These are phyloP conservation scores for Agaricus bisporus DNA, from an alignment of 768 basidiomycete species.

Conservation along the genomic window DNA sequence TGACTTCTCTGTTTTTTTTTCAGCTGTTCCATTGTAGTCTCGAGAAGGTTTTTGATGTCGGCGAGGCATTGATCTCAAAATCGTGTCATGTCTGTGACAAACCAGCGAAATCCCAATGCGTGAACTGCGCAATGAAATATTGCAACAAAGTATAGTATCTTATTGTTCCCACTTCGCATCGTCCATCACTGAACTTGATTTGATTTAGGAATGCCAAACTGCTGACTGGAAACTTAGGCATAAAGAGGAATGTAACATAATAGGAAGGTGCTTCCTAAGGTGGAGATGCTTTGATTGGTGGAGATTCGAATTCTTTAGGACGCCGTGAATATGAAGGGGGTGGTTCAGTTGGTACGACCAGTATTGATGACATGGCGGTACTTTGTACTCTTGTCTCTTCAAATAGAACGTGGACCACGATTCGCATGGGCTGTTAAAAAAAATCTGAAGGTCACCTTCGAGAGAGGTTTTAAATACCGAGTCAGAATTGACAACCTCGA, in stretches of 20 bases:
- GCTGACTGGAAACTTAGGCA: slow-evolving; percentile 7
- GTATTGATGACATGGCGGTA: too few relatives aligned
- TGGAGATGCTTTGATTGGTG: slow-evolving; percentile 6
- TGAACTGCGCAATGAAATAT: slow-evolving; percentile 5
- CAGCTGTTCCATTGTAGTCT: slow-evolving; percentile 3
- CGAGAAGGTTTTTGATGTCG: neutral
- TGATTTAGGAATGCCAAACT: slow-evolving; percentile 5
- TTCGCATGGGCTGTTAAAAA: too few relatives aligned
- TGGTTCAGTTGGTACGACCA: too few relatives aligned
- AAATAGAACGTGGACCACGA: too few relatives aligned
- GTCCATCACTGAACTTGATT: neutral
- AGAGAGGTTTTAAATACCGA: slow-evolving; percentile 1
- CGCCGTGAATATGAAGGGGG: neutral
- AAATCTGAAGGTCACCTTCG: neutral
- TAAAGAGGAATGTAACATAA: slow-evolving; percentile 3
- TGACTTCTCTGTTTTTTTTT: too few relatives aligned
- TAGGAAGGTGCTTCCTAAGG: neutral
- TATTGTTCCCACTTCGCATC: too few relatives aligned
- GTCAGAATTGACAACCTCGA: too few relatives aligned
- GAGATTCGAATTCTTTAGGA: slow-evolving; percentile 1
- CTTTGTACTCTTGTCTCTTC: too few relatives aligned
- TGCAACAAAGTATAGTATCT: slow-evolving; percentile 1
- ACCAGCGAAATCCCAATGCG: neutral
- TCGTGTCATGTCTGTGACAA: slow-evolving; percentile 8
- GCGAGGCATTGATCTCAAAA: neutral